Evolutionary conservation across 192 early-diverging fungal species (phyloP).

Genomic region (Chytriomyces confervae): DNA sequence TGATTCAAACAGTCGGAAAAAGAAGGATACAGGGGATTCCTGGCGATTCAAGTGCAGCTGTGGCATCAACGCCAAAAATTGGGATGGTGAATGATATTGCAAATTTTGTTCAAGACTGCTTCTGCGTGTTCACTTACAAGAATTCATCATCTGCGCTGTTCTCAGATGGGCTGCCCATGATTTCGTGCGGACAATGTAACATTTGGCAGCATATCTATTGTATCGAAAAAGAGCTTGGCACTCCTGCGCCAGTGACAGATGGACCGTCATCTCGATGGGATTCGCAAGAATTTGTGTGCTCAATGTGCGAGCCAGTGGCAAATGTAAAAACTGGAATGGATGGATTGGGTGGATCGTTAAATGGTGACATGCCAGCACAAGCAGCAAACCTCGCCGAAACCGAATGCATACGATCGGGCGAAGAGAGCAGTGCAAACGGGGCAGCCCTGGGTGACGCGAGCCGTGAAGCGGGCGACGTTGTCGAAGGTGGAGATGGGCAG

Average conservation of each 20-base stretch:
- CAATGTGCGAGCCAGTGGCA: conserved; percentile 40
- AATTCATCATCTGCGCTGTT: neutral
- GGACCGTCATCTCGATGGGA: conserved; percentile 42
- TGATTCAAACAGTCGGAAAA: conserved; percentile 29
- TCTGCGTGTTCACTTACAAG: neutral
- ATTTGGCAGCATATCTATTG: conserved; percentile 78
- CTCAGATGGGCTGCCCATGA: conserved; percentile 72
- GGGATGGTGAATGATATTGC: conserved; percentile 46
- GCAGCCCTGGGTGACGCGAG: no score
- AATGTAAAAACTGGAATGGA: neutral
- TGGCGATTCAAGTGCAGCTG: conserved; percentile 60
- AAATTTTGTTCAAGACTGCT: neutral
- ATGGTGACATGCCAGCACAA: neutral
- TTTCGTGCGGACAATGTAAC: conserved; percentile 70
- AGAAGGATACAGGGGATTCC: conserved; percentile 30
- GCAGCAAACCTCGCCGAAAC: no score
- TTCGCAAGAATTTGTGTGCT: conserved; percentile 57
- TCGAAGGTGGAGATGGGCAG: no score
- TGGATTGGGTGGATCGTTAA: neutral
- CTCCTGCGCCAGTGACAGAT: neutral
- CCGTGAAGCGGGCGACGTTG: no score
- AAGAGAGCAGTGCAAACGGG: no score
- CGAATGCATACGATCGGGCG: no score
- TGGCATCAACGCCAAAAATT: conserved; percentile 52
- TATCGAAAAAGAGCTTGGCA: conserved; percentile 36